Conservation (phyloP, 208 protist genomes). For the Borovskyia barvae region DNA sequence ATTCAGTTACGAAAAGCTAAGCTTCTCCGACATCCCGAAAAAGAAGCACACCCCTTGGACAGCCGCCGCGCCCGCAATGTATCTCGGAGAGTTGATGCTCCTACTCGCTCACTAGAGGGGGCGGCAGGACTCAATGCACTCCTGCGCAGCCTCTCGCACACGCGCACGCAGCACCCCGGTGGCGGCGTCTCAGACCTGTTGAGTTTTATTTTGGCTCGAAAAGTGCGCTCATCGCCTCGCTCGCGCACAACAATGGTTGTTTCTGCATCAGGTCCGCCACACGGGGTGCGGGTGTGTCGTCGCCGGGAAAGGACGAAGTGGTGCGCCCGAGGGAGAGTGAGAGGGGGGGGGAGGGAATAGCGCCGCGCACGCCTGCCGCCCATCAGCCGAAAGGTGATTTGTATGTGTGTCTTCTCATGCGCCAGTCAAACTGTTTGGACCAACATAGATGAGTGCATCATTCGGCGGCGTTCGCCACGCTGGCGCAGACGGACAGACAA, state of each 20-base stretch:
- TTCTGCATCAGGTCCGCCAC: constrained; percentile 19
- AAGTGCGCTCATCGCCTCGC: constrained; percentile 25
- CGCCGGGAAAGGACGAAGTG: not conserved
- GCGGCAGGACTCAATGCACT: constrained; percentile 26
- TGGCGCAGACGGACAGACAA: not conserved
- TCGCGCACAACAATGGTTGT: constrained; percentile 11
- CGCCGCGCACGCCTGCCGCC: not conserved
- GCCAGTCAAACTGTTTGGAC: constrained; percentile 28
- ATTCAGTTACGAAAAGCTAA: no score
- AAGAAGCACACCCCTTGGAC: not conserved
- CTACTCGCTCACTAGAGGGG: constrained; percentile 5
- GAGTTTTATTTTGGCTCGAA: constrained; percentile 29
- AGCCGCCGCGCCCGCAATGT: not conserved
- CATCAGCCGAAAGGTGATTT: constrained; percentile 31
- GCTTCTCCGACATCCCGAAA: constrained; percentile 2
- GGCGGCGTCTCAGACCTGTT: constrained; percentile 19
- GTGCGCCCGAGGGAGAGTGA: not conserved
- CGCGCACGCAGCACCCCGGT: not conserved
- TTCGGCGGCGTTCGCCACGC: not conserved
- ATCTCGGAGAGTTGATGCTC: constrained; percentile 29
- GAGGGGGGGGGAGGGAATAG: no score
- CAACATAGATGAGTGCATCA: constrained; percentile 27
- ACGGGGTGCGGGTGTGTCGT: not conserved
- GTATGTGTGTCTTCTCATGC: constrained; percentile 21
- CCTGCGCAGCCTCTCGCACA: constrained; percentile 1